Conservation (phyloP, 192 early-diverging fungal genomes). For the Coemansia sp. region DNA sequence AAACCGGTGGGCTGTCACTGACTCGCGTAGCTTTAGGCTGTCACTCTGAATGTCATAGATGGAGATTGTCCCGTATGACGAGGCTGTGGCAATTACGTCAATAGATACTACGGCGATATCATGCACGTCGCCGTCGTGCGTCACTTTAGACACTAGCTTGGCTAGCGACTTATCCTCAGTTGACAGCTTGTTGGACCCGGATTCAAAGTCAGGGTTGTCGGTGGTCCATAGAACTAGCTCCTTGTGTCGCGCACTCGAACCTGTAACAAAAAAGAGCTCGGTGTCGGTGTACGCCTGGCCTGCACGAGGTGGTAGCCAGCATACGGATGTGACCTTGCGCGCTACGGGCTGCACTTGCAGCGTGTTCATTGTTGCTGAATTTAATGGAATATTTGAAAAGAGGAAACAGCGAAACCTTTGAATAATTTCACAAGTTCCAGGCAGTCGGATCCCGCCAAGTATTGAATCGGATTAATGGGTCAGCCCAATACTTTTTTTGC, state of each 20-base stretch:
- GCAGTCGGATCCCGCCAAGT: not conserved
- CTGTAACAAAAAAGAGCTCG: conserved; percentile 34
- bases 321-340: conserved; percentile 28
- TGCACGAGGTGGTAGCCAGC: conserved; percentile 46
- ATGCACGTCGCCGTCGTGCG: conserved; percentile 43
- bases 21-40: conserved; percentile 14
- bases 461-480: not conserved
- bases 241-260: conserved; percentile 36
- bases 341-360: conserved; percentile 44
- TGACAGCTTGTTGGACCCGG: not conserved
- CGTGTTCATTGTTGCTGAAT: conserved; percentile 18
- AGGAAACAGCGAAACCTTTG: not conserved
- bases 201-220: conserved; percentile 37
- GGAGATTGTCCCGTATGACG: conserved; percentile 38
- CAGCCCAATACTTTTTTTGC: not conserved
- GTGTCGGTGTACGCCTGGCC: conserved; percentile 50
- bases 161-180: conserved; percentile 9
- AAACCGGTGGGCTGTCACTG: conserved; percentile 39
- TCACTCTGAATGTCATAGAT: conserved; percentile 27
- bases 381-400: not conserved
- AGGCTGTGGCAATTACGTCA: conserved; percentile 34
- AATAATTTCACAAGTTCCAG: not conserved
- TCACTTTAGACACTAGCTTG: conserved; percentile 12
- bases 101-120: conserved; percentile 10
- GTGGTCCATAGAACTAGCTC: conserved; percentile 54